phyloP scores from a whole-genome alignment of 2,329 filamentous ascomycete genomes.

The Aciculosporium take region DNA sequence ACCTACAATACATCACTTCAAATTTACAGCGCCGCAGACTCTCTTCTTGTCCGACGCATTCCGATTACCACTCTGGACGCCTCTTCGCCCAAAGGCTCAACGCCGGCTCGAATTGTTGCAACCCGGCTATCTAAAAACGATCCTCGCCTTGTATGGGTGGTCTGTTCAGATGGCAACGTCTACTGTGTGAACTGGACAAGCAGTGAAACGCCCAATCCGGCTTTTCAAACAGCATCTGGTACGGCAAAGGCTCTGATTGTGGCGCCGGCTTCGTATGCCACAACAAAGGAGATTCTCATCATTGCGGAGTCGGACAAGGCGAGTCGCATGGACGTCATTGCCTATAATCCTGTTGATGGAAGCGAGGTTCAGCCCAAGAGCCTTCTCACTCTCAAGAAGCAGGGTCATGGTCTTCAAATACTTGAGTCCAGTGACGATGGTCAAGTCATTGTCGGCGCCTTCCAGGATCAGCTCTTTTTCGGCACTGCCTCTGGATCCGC shows the following conservation, averaged over 20 bases:
- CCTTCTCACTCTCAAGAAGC: conserved; percentile 23
- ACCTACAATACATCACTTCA: conserved; percentile 62
- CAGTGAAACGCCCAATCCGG: conserved; percentile 26
- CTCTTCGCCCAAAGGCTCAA: conserved; percentile 12
- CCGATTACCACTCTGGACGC: conserved; percentile 26
- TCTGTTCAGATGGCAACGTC: conserved; percentile 41
- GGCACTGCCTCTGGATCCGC: conserved; percentile 14
- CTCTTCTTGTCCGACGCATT: conserved; percentile 63
- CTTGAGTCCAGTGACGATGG: conserved; percentile 40
- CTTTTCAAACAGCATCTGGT: conserved; percentile 27
- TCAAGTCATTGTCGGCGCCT: conserved; percentile 35
- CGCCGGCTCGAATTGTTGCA: conserved; percentile 24
- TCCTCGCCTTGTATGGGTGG: conserved; percentile 42
- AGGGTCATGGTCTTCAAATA: conserved; percentile 21
- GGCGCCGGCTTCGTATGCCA: conserved; percentile 21
- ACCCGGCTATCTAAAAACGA: conserved; percentile 25
- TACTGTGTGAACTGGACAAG: conserved; percentile 46
- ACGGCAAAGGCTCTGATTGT: conserved; percentile 33
- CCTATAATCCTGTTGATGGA: conserved; percentile 26
- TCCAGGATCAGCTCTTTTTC: conserved; percentile 24
- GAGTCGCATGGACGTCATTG: conserved; percentile 25
- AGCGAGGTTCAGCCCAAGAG: conserved; percentile 18
- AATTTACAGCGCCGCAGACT: conserved; percentile 69
- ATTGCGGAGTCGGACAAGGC: conserved; percentile 29
- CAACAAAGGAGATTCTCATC: conserved; percentile 30